Conservation (phyloP, 192 early-diverging fungal species). For the Backusella westeae region DNA sequence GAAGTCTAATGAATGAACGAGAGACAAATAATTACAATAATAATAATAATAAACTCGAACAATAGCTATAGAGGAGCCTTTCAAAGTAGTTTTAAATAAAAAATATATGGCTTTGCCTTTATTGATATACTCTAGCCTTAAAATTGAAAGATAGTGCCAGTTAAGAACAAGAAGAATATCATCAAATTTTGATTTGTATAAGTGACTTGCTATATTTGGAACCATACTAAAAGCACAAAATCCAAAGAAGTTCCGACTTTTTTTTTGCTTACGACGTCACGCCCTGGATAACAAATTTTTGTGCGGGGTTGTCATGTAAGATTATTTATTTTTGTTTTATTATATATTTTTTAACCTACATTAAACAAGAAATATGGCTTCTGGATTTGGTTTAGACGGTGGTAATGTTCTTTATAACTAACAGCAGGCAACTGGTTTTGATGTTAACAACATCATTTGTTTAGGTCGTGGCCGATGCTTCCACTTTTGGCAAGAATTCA, state of each 20-base stretch:
- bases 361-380: constrained; percentile 20
- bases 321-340: constrained; percentile 9
- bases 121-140: too few relatives aligned
- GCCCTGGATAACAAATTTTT: background rate
- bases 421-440: background rate
- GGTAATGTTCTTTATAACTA: constrained; percentile 13
- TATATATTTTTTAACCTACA: constrained; percentile 11
- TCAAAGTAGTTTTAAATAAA: background rate
- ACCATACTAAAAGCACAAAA: background rate
- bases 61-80: background rate
- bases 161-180: too few relatives aligned
- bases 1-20: background rate
- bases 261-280: background rate
- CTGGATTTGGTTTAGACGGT: constrained; percentile 27
- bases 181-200: background rate
- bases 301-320: constrained; percentile 7
- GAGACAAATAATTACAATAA: background rate
- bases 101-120: too few relatives aligned
- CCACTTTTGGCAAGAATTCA: constrained; percentile 95
- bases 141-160: too few relatives aligned
- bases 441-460: background rate
- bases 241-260: background rate
- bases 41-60: background rate
- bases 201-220: background rate
- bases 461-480: constrained; percentile 87